Evolutionary conservation across 257 asterid species (phyloP), one percentile per base, ranked within the genome.

Genomic region (Haberlea rhodopensis): DNA sequence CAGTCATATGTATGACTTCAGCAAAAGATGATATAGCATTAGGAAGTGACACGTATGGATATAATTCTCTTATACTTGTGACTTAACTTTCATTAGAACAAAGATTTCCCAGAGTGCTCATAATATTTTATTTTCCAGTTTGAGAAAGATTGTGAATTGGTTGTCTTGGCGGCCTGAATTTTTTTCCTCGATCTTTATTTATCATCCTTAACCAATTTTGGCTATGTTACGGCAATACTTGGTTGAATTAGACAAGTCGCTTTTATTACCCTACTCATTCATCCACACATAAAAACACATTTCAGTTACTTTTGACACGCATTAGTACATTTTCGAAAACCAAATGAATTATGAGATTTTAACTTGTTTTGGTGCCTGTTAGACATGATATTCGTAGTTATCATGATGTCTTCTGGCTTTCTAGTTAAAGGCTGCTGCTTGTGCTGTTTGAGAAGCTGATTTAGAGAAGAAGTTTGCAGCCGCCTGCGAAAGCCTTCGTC

Each of bases 401-500:
- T 31, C 27, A 19, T 13, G 51, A 25, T 19, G 5, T 16, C 22
- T 13, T 18, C 27, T 40, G 77, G 29, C 5, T 63, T 60, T 78
- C 40, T 76, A 92, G 99, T 79, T 92, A 79, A 87, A 86, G 81
- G 94, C 79, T 63, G 96, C 99, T 40, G 94, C 99, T 23, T 84
- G 79, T 56, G 99, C 97, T 1, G 97, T 86, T n/a, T 97, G 99
- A 45, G 99, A 92, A 78, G 75, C 67, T 52, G 86, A 69, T 62
- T 75, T 92, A 68, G 97, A 89, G 88, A 77, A 85, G 53, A 92
- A 89, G 72, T 87, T 92, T 68, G 73, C 69, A 26, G 91, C 85
- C 5, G 99, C 97, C 37, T 87, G 95, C 28, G 95, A 82, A 43
- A 87, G 96, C 87, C 91, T 92, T 60, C 95, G 96, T 0, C 95